A percentile compares a stretch with the other conserved stretches of the same genome.
Evolutionary conservation across 257 asterid species (phyloP).

Genomic region (Solanum raphanifolium): DNA sequence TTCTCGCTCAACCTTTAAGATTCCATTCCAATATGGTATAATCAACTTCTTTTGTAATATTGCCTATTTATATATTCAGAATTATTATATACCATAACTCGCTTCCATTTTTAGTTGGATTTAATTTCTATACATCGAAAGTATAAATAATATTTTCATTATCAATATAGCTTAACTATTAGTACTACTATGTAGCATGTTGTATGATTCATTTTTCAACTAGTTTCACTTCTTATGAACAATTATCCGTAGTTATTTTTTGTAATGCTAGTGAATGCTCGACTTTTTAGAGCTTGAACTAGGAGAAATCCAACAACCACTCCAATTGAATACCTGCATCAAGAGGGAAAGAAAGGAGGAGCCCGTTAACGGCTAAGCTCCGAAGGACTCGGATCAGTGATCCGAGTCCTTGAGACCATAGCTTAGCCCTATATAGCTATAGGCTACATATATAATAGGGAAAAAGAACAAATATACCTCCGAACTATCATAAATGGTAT

Average conservation of each 20-base stretch:
- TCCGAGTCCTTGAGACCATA: not conserved
- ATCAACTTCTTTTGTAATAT: not conserved
- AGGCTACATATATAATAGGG: not conserved
- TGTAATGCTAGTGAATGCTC: not conserved
- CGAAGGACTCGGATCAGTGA: not conserved
- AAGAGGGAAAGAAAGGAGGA: not conserved
- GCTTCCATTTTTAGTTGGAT: not conserved
- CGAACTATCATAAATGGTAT: no score
- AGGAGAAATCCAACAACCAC: not conserved
- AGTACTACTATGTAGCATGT: not conserved
- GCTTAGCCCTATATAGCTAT: not conserved
- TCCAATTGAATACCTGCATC: not conserved
- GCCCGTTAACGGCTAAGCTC: not conserved
- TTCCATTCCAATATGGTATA: rapidly evolving
- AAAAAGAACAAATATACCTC: no score
- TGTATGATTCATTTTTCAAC: no score
- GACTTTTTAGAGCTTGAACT: not conserved
- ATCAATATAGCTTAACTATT: not conserved
- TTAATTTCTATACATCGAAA: not conserved
- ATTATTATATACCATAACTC: not conserved
- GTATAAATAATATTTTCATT: not conserved
- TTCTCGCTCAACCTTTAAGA: not conserved
- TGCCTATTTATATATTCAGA: not conserved
- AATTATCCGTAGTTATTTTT: not conserved
- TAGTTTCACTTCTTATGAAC: not conserved